Evolutionary conservation across 1,284 basidiomycete genomes (phyloP).

Genomic region (Leccinum solheimii): DNA sequence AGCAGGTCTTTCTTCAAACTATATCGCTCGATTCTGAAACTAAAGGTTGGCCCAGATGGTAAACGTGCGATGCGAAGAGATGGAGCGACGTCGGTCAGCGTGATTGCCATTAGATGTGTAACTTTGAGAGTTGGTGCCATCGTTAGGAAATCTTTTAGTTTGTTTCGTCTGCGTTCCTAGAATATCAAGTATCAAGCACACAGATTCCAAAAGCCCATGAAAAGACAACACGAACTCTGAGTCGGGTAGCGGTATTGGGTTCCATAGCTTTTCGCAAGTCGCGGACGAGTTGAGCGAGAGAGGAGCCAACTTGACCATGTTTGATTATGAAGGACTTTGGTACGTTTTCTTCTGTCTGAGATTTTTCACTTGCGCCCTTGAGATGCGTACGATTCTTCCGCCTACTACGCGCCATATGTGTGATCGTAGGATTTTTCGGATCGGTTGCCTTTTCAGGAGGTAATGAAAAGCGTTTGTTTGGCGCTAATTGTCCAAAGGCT

Average conservation of each 20-base stretch:
- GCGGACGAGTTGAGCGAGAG: constrained; percentile 85
- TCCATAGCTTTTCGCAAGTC: constrained; percentile 97
- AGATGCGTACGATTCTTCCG: constrained; percentile 88
- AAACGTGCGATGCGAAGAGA: constrained; percentile 87
- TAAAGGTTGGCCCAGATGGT: constrained; percentile 92
- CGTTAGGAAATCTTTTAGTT: constrained; percentile 91
- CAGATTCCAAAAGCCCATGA: neutral
- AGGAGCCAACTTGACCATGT: constrained; percentile 88
- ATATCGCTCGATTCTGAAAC: constrained; percentile 91
- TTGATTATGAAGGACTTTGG: constrained; percentile 92
- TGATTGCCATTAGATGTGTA: constrained; percentile 92
- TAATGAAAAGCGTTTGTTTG: constrained; percentile 22
- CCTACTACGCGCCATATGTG: constrained; percentile 68
- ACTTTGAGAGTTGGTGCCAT: constrained; percentile 92
- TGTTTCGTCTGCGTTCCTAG: constrained; percentile 90
- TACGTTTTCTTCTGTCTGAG: constrained; percentile 40
- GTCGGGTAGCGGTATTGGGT: constrained; percentile 92
- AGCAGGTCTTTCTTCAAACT: constrained; percentile 85
- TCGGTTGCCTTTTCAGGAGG: constrained; percentile 25
- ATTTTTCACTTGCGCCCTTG: constrained; percentile 52
- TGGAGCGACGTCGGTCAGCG: constrained; percentile 81
- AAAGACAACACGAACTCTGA: constrained; percentile 60
- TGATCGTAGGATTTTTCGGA: constrained; percentile 12
- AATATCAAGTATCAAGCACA: neutral
- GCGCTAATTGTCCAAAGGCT: constrained; percentile 19